A percentile compares a stretch with the other conserved stretches of the same genome.
These are phyloP conservation scores for Dysphania ambrosioides DNA, from an alignment of 148 eudicot species.

Conservation along the genomic window DNA sequence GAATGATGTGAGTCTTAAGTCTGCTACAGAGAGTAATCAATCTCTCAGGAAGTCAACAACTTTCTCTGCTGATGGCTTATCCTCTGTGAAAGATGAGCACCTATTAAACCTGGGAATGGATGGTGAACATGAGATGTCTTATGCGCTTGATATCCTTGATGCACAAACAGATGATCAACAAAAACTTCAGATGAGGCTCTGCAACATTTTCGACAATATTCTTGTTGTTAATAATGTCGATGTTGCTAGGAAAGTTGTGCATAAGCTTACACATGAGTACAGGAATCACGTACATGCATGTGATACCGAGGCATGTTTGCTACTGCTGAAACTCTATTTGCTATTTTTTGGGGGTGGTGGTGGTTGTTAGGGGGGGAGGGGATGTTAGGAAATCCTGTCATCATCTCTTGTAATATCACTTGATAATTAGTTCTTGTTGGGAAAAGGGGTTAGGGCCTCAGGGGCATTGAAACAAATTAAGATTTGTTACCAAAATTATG, in stretches of 20 bases:
- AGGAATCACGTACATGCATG: conserved; percentile 77
- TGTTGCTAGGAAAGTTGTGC: conserved; percentile 58
- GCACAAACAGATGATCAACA: conserved; percentile 26
- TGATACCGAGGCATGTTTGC: conserved; percentile 78
- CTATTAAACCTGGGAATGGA: background rate
- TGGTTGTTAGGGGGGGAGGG: background rate
- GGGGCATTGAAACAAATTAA: no score
- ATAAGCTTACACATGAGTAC: conserved; percentile 62
- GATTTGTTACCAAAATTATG: no score
- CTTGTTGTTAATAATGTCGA: conserved; percentile 65
- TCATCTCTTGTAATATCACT: background rate
- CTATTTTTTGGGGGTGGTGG: background rate
- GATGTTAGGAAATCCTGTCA: background rate
- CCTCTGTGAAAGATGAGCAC: conserved; percentile 3
- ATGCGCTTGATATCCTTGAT: conserved; percentile 11
- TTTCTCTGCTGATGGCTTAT: conserved; percentile 18
- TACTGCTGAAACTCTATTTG: conserved; percentile 1
- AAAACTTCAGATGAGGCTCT: conserved; percentile 47
- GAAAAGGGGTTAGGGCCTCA: no score
- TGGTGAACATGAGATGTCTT: conserved; percentile 8
- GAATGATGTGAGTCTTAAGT: background rate
- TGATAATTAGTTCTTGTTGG: no score
- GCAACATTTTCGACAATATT: conserved; percentile 64
- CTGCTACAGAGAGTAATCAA: background rate
- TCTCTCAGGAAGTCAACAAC: background rate